These are phyloP conservation scores for Handroanthus guayacan DNA, from an alignment of 257 asterid genomes.

Conservation along the genomic window DNA sequence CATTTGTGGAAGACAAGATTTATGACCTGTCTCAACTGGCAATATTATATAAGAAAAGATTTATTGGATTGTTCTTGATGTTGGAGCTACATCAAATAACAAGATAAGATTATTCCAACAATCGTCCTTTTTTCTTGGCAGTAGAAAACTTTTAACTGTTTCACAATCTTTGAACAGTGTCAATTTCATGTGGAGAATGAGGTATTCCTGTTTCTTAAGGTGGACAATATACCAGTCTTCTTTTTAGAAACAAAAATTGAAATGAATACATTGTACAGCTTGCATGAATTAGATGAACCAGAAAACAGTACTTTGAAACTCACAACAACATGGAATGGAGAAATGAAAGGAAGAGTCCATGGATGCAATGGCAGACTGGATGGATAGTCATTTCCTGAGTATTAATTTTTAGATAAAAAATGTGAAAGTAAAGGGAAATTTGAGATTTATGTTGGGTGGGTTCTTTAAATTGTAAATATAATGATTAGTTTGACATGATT, in stretches of 20 bases:
- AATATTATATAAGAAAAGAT: slow-evolving; percentile 2
- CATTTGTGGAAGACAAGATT: neutral
- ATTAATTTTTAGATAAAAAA: no score
- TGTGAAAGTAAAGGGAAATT: no score
- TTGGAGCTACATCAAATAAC: slow-evolving; percentile 15
- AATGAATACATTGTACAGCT: slow-evolving; percentile 5
- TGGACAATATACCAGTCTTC: neutral
- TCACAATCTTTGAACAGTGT: neutral
- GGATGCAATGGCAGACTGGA: no score
- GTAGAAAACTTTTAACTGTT: neutral
- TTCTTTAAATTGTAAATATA: no score
- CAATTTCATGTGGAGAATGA: neutral
- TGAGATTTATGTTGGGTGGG: no score
- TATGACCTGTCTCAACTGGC: neutral
- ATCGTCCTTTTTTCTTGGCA: neutral
- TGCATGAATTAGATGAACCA: slow-evolving; percentile 26
- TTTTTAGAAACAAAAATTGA: slow-evolving; percentile 1
- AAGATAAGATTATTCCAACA: slow-evolving; percentile 3
- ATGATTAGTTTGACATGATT: no score
- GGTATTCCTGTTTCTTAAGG: neutral
- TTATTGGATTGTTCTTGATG: slow-evolving; percentile 12
- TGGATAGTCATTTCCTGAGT: no score
- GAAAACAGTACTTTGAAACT: neutral
- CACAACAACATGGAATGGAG: neutral
- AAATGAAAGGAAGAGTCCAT: neutral